Percentiles rank a stretch among this genome's conserved stretches.
phyloP scores from a whole-genome alignment of 805 yeast genomes.

The Yarrowia sp. region DNA sequence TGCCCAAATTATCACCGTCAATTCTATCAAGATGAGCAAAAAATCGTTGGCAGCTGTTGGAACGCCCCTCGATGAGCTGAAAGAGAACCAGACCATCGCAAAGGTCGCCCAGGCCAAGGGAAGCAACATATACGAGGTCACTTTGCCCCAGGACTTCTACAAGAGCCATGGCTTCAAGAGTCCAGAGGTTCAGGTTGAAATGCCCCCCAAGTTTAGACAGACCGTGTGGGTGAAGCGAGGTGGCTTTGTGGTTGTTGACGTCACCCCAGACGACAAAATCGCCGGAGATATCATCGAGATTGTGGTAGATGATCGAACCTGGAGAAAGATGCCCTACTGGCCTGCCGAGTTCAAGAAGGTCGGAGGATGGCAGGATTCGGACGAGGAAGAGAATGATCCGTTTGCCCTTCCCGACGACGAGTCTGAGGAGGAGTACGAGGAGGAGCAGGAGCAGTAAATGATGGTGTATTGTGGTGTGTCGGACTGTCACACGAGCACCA shows the following conservation, averaged over 20 bases:
- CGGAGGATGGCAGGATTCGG: conserved; percentile 44
- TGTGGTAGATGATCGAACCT: conserved; percentile 48
- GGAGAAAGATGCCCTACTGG: conserved; percentile 50
- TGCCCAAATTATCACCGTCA: conserved; percentile 19
- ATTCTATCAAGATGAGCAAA: conserved; percentile 31
- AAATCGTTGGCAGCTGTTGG: conserved; percentile 35
- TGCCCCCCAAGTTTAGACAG: conserved; percentile 50
- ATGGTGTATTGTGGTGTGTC: too few relatives aligned
- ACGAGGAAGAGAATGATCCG: conserved; percentile 41
- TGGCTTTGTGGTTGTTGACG: conserved; percentile 48
- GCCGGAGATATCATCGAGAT: conserved; percentile 50
- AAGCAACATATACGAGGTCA: conserved; percentile 48
- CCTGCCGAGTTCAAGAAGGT: conserved; percentile 47
- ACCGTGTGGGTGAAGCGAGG: conserved; percentile 51
- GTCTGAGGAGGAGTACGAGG: conserved; percentile 42
- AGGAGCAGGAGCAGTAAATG: conserved; percentile 3
- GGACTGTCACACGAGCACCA: background rate
- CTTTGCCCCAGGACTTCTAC: conserved; percentile 43
- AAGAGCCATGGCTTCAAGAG: conserved; percentile 37
- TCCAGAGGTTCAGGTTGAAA: conserved; percentile 42
- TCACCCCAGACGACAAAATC: conserved; percentile 45
- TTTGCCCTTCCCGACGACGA: conserved; percentile 34
- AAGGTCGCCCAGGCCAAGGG: conserved; percentile 48
- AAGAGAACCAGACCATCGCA: conserved; percentile 47
- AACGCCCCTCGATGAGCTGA: conserved; percentile 45